phyloP scores from a whole-genome alignment of 257 asterid species.

The Salvia miltiorrhiza region DNA sequence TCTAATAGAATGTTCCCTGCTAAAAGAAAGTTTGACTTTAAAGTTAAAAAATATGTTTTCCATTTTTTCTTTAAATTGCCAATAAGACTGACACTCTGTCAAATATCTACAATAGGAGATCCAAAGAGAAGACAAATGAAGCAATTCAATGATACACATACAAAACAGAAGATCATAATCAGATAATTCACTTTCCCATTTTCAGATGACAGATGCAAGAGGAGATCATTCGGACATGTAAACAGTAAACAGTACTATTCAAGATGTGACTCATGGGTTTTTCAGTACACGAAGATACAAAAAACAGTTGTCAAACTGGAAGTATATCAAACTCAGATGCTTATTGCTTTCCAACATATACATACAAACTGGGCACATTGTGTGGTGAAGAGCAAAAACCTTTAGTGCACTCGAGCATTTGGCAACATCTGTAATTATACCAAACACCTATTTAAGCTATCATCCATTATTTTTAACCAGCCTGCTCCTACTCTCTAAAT shows the following conservation, averaged over 20 bases:
- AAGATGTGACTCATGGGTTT: too few species aligned
- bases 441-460: background rate
- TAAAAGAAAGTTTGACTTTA: background rate
- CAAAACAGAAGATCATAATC: background rate
- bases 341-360: too few species aligned
- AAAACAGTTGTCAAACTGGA: too few species aligned
- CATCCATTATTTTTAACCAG: background rate
- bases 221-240: background rate
- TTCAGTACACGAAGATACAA: too few species aligned
- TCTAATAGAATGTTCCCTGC: constrained; percentile 20
- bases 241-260: too few species aligned
- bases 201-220: constrained; percentile 2
- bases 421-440: background rate
- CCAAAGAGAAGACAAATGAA: background rate
- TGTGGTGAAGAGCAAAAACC: too few species aligned
- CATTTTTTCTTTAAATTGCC: background rate
- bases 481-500: background rate
- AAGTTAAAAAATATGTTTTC: background rate
- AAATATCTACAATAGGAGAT: background rate
- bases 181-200: background rate
- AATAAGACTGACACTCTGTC: background rate
- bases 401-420: too few species aligned
- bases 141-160: background rate
- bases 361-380: too few species aligned
- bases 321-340: too few species aligned